phyloP scores from a whole-genome alignment of 2,329 filamentous ascomycete genomes.

The Capronia americana region DNA sequence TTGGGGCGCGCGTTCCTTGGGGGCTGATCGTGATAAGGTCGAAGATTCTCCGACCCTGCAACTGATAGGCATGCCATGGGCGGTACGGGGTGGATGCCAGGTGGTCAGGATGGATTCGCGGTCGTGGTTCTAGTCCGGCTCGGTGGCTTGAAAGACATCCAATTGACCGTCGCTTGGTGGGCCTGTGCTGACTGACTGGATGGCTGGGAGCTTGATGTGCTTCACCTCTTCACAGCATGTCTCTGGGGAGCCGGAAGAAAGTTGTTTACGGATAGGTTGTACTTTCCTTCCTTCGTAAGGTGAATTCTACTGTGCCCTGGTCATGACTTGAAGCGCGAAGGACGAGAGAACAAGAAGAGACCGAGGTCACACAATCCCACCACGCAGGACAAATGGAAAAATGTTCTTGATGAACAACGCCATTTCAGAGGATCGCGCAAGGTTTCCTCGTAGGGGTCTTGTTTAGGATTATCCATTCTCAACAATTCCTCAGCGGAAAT shows the following conservation, averaged over 20 bases:
- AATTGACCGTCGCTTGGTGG: conserved; percentile 17
- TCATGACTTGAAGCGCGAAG: neutral
- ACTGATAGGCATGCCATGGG: conserved; percentile 24
- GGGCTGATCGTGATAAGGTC: conserved; percentile 33
- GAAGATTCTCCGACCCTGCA: conserved; percentile 26
- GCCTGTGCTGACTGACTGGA: conserved; percentile 23
- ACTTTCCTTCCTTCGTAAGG: neutral
- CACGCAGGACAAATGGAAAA: neutral
- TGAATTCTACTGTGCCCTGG: neutral
- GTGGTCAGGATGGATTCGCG: conserved; percentile 24
- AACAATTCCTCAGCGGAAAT: too few relatives aligned
- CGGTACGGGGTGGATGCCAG: conserved; percentile 27
- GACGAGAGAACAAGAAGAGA: neutral
- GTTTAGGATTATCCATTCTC: too few relatives aligned
- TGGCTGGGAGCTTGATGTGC: conserved; percentile 15
- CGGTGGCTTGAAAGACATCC: conserved; percentile 22
- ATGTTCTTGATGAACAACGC: neutral
- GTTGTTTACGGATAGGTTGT: neutral
- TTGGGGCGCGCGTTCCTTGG: conserved; percentile 12
- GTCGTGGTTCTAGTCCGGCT: conserved; percentile 24
- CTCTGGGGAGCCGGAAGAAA: neutral
- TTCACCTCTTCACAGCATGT: neutral
- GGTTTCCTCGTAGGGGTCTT: neutral
- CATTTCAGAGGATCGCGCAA: neutral
- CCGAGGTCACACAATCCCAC: neutral